Evolutionary conservation across 306 rosid genomes (phyloP), one percentile per base, ranked within the genome.

Genomic region (Rosa persica): DNA sequence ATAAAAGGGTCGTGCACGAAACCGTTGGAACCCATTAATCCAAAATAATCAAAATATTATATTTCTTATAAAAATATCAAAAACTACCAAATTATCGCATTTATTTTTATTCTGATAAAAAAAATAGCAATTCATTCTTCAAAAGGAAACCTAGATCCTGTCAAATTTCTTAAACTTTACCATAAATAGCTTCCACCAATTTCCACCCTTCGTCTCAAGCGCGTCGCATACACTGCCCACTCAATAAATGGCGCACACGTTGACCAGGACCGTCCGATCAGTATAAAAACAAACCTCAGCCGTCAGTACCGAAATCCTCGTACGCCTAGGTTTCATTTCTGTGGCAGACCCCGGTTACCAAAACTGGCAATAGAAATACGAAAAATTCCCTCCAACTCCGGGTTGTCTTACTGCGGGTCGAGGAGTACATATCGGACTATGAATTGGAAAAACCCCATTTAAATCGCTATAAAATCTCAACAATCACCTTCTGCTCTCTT

Each of bases 371-470:
- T 10, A 2, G 22, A 44, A 71, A 57, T 74, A 74, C 22, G 55
- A 58, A 74, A 39, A 74, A 58, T 57, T 74, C 78, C 78, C 78
- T 58, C 78, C 78, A 75, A 60, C 44, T 60, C 69, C 55, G 55
- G n/a, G n/a, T n/a, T n/a, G n/a, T n/a, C n/a, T n/a, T n/a, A 42
- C 49, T 20, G 38, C 22, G 17, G 76, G 62, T 27, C 55, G 74
- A 72, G 6, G 69, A 60, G 78, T 40, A 27, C 12, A 27, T 3
- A 25, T 75, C 57, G 78, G 44, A 55, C 22, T 1, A 23, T 25
- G 52, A 74, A 12, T 55, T 13, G 77, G 67, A 34, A 15, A 49
- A 54, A 20, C 11, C 68, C 40, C 52, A n/a, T n/a, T 40, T 22
- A 75, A 13, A 42, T 65, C 68, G 42, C 70, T 75, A 75, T 60